These are phyloP conservation scores for Gilbertella persicaria DNA, from an alignment of 371 early-diverging fungal genomes.

Conservation along the genomic window DNA sequence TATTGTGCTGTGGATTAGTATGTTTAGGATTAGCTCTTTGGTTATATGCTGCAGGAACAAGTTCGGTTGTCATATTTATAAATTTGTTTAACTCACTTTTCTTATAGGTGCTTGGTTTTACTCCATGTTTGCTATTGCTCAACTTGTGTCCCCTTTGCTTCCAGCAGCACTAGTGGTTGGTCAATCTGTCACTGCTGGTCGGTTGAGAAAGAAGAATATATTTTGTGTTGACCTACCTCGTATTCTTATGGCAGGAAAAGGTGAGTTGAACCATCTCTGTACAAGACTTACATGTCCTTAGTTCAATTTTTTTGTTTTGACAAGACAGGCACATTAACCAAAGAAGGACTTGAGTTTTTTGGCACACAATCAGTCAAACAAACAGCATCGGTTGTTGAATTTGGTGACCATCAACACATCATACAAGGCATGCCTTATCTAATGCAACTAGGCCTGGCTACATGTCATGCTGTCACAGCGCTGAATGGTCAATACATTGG, in stretches of 20 bases:
- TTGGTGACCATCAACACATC: constrained; percentile 33
- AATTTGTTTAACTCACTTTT: background rate
- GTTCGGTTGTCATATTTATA: background rate
- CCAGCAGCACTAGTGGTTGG: constrained; percentile 66
- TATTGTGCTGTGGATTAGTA: constrained; percentile 59
- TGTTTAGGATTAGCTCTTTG: constrained; percentile 57
- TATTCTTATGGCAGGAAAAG: constrained; percentile 88
- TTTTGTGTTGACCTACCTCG: constrained; percentile 80
- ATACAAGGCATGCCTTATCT: constrained; percentile 38
- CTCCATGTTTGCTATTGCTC: constrained; percentile 72
- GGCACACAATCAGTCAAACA: constrained; percentile 43
- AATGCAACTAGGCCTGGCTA: constrained; percentile 67
- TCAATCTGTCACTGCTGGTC: constrained; percentile 76
- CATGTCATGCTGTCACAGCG: constrained; percentile 82
- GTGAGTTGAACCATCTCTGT: too few species aligned
- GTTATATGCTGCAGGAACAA: constrained; percentile 44
- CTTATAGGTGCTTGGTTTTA: constrained; percentile 55
- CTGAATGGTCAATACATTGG: constrained; percentile 67
- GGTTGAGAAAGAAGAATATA: constrained; percentile 64
- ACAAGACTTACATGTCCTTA: background rate
- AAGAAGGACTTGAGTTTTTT: constrained; percentile 64
- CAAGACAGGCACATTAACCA: constrained; percentile 68
- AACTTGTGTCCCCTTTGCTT: constrained; percentile 71
- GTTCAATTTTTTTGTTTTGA: constrained; percentile 92
- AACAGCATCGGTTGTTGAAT: constrained; percentile 18